Base-by-base conservation (phyloP, 441 rosid species). In the Metrosideros polymorpha region DNA sequence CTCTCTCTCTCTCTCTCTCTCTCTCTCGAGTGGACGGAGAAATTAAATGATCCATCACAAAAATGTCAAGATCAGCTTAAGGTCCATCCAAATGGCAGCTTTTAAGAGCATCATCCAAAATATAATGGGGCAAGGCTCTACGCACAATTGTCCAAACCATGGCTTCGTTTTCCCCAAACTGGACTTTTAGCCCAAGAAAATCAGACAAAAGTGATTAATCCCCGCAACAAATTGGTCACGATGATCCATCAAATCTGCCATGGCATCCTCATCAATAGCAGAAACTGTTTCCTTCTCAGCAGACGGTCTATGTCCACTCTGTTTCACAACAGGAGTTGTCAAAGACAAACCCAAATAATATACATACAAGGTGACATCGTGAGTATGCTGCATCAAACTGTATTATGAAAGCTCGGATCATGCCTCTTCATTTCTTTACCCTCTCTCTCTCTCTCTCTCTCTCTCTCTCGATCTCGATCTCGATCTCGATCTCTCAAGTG, bases 151-250 rank as follows among this genome's bases (percentile, higher is more conserved):
- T 22, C 57, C 27, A 54, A 54, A 54, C 27, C 25, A 53, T 53
- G 19, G 9, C 55, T 53, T 53, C 9, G 27, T 19, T 22, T 54
- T 54, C 27, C 57, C 27, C 57, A 24, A 54, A 54, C 57, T 54
- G 57, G 27, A 54, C 57, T 54, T n/a, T 54, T 27, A 54, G 57
- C 57, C 57, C 57, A 54, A 54, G 57, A 54, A 54, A 54, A 54
- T 24, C 57, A 54, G 25, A 54, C 57, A 54, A 3, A 54, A 54
- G n/a, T 54, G 12, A 25, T 54, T 8, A 8, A 24, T 22, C 27
- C 57, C 57, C 57, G 4, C 92, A 91, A 94, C 61, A 89, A 97
- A 97, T 89, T 96, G 98, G 76, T 91, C 92, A 90, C 96, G 99
- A 32, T 91, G 94, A 88, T 91, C 98, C 94, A 95, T 89, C 86